Evolutionary conservation across 257 asterid genomes (phyloP).

Genomic region (Solanum infundibuliforme): DNA sequence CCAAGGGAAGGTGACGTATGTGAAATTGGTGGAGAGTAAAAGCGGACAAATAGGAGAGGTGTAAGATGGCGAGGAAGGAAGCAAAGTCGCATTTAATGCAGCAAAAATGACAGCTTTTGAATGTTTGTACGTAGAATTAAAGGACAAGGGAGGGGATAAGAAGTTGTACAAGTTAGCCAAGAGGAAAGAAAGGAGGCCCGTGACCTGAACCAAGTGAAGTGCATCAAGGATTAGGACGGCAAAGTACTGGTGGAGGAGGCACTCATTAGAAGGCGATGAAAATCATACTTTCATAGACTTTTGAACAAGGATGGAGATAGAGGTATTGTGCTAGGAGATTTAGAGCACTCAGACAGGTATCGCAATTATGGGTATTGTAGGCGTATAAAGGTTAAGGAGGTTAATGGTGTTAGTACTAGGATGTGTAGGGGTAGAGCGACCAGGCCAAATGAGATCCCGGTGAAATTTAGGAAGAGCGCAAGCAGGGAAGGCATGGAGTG

Average conservation of each 20-base stretch:
- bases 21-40: neutral
- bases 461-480: neutral
- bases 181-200: neutral
- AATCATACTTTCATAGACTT: neutral
- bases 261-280: neutral
- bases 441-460: neutral
- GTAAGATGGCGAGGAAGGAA: neutral
- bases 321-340: neutral
- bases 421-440: neutral
- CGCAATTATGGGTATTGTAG: neutral
- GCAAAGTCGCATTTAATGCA: neutral
- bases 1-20: neutral
- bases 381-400: neutral
- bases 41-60: neutral
- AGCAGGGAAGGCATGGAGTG: neutral
- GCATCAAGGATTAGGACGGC: neutral
- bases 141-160: neutral
- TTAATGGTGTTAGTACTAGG: neutral
- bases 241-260: neutral
- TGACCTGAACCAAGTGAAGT: neutral
- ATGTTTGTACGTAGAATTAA: neutral
- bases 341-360: neutral
- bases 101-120: neutral
- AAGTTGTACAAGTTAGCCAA: neutral
- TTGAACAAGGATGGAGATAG: neutral